Evolutionary conservation across 73 alveolate genomes (phyloP).

Genomic region (Paramecium caudatum): DNA sequence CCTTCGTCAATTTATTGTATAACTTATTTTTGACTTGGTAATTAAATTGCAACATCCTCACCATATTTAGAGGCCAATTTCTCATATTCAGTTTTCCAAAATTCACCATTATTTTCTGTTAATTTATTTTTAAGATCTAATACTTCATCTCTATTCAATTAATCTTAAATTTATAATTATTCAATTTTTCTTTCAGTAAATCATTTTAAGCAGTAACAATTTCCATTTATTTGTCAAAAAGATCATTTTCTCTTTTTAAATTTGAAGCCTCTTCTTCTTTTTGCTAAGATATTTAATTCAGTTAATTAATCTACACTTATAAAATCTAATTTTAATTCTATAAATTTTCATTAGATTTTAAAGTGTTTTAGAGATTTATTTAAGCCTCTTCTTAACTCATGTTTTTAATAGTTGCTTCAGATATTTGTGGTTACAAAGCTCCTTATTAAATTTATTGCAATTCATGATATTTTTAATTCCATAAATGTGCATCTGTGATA

Average conservation of each 20-base stretch:
- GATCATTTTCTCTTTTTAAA: not conserved
- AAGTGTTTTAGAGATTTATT: too few relatives aligned
- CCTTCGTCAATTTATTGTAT: slow-evolving; percentile 16
- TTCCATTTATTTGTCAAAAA: not conserved
- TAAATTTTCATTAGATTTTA: too few relatives aligned
- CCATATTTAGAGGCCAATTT: slow-evolving; percentile 21
- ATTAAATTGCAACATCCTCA: slow-evolving; percentile 1
- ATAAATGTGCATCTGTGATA: not conserved
- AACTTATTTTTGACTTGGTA: slow-evolving; percentile 32
- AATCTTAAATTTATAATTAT: not conserved
- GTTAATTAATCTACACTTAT: not conserved
- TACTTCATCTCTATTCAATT: not conserved
- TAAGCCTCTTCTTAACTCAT: not conserved
- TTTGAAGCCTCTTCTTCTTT: not conserved
- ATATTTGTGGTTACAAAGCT: not conserved
- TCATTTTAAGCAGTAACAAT: not conserved
- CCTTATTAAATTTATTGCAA: not conserved
- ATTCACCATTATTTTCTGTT: not conserved
- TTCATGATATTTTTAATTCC: slow-evolving; percentile 16
- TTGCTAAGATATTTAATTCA: not conserved
- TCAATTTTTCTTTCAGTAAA: not conserved
- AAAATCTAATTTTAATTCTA: not conserved
- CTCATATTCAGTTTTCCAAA: slow-evolving; percentile 7
- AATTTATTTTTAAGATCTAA: not conserved
- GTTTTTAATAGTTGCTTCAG: not conserved